Base-by-base conservation (phyloP, 2,329 filamentous ascomycete species). In the Anthostomella pinea region DNA sequence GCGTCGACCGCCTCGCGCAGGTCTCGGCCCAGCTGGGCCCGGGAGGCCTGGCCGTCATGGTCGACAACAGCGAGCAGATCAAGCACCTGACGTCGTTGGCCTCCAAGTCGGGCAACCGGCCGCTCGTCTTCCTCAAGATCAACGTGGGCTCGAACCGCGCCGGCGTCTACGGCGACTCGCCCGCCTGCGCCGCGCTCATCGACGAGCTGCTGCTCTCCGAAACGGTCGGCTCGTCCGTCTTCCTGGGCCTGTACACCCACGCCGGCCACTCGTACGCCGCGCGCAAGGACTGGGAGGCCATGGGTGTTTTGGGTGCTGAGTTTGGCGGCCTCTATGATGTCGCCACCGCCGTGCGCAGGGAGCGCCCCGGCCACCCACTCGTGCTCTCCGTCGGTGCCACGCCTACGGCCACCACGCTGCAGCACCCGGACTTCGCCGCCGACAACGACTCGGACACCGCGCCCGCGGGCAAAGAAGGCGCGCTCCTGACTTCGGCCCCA, bases 371-470 rank as follows among this genome's bases (percentile, higher is more conserved):
- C 2, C 51, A 52, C 16, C 49, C 53, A 3, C 58, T 75, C 11
- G 67, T 79, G 0, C 66, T 91, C 3, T 86, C 82, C 1, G 81
- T 88, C 0, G 87, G 87, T 5, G 86, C 87, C 0, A 87, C 86
- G 13, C 87, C 87, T 0, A 89, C 85, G 0, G 79, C 81, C 2
- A 79, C 81, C 0, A 73, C 79, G 8, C 68, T 83, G 17, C 78
- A 85, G 53, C 80, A 85, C 48, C 64, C 64, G 41, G 38, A 52
- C 43, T 35, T 66, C 38, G 36, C 46, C 9, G 9, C 9, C 23
- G 33, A 11, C 5, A 60, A 63, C 11, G 38, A 33, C 3, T 10
- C 16, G 29, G 14, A 14, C 5, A 17, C 15, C 11, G 58, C 53
- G 0, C 53, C 59, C 8, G 53, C 61, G 26, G 46, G 46, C 31